Conservation (phyloP, 208 protist species). For the Leishmania mexicana region DNA sequence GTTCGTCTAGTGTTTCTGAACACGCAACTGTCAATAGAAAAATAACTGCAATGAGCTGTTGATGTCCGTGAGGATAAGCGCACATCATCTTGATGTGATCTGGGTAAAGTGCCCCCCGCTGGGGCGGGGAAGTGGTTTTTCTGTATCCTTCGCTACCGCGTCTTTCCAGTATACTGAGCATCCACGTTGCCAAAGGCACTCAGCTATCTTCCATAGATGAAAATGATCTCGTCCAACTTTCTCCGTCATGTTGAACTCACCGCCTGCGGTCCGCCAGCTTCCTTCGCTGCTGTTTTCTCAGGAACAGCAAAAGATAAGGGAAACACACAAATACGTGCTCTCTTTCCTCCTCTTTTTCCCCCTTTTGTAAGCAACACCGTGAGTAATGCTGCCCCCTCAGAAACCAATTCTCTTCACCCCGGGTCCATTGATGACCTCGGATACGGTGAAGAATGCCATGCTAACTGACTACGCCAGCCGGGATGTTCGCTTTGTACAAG, state of each 20-base stretch:
- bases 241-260: neutral
- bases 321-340: neutral
- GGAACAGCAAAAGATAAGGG: neutral
- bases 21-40: neutral
- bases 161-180: neutral
- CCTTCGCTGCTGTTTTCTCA: neutral
- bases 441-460: conserved; percentile 81
- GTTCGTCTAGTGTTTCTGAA: neutral
- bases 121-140: neutral
- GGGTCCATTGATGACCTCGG: conserved; percentile 79
- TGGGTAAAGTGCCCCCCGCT: neutral
- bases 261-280: neutral
- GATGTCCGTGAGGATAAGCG: neutral
- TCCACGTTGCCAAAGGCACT: no score
- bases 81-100: neutral
- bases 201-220: neutral
- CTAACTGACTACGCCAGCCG: conserved; percentile 82
- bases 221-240: neutral
- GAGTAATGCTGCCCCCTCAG: conserved; percentile 12
- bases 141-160: neutral
- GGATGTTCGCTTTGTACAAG: conserved; percentile 76
- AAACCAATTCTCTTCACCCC: conserved; percentile 84
- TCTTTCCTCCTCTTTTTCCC: neutral
- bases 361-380: no score
- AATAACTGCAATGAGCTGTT: no score